Evolutionary conservation across 768 basidiomycete genomes (phyloP), one percentile per base, ranked within the genome.

Genomic region (Leccinellum luteum): DNA sequence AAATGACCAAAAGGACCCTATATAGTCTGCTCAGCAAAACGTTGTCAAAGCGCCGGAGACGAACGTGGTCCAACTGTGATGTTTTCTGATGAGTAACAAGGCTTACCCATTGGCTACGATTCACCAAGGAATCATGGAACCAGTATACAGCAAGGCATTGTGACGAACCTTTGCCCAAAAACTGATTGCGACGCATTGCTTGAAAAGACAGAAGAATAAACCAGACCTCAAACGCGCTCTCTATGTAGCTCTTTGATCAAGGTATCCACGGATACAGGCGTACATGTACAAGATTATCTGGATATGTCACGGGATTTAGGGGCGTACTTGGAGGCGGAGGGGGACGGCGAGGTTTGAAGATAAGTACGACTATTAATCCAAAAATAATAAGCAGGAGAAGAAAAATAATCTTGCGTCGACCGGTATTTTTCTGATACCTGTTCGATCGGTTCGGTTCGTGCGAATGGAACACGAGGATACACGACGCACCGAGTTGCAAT

Each of bases 371-470:
- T 66, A 96, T 81, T 56, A 94, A 82, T 14, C 89, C 92, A 67
- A 94, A 82, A 66, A 98, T 95, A 69, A 96, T 82, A 35, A 99
- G 81, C 48, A 98, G 60, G 41, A 99, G 82, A 48, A 98, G 81
- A 69, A 98, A 89, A 56, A 99, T 98, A 73, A 94, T 93, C 71
- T 90, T 87, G 74, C 96, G 82, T 67, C 92, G 83, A 43, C 96
- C 94, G 2, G 95, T 94, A 67, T 90, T 94, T 68, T 88, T 88
- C 76, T 99, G 97, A 75, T 98, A 96, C 62, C 92, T 94, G 70
- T 50, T 35, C 48, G 38, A 55, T 27, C 3, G 41, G 31, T 57
- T 54, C 19, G 54, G 31, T 41, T 15, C 32, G 27, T 43, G 30
- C 14, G 35, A 44, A 17, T 32, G 19, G 15, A 21, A 50, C 8